phyloP scores from a whole-genome alignment of 2,329 filamentous ascomycete species.

The Cryphonectria naterciae region DNA sequence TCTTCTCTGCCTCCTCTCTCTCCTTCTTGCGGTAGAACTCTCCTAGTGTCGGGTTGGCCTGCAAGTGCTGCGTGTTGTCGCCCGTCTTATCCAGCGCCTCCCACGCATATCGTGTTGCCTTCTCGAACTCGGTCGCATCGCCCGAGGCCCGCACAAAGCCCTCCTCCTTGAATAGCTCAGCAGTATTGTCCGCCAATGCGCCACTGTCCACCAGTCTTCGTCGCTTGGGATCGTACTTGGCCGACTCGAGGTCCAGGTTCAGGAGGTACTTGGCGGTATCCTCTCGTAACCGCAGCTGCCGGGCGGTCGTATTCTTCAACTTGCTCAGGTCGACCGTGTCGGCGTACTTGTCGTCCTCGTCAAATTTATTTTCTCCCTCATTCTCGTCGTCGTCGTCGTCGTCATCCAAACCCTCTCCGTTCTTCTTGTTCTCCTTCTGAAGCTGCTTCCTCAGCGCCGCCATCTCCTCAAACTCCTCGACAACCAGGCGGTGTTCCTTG shows the following conservation, averaged over 20 bases:
- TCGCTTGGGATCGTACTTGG: slow-evolving; percentile 97
- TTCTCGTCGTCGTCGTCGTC: slow-evolving; percentile 31
- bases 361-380: slow-evolving; percentile 31
- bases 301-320: slow-evolving; percentile 86
- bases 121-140: slow-evolving; percentile 91
- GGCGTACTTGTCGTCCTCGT: slow-evolving; percentile 77
- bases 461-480: slow-evolving; percentile 86
- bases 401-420: slow-evolving; percentile 57
- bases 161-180: slow-evolving; percentile 86
- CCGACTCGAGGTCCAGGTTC: slow-evolving; percentile 93
- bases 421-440: slow-evolving; percentile 53
- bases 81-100: slow-evolving; percentile 85
- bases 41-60: slow-evolving; percentile 94
- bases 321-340: slow-evolving; percentile 97
- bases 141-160: slow-evolving; percentile 88
- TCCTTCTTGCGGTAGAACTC: slow-evolving; percentile 84
- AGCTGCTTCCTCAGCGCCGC: slow-evolving; percentile 70
- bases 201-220: slow-evolving; percentile 86
- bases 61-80: slow-evolving; percentile 81
- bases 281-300: slow-evolving; percentile 89
- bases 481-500: slow-evolving; percentile 81
- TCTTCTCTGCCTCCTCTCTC: slow-evolving; percentile 70
- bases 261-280: slow-evolving; percentile 97
- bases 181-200: slow-evolving; percentile 77
- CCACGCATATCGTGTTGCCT: slow-evolving; percentile 89